Evolutionary conservation across 306 rosid genomes (phyloP), one percentile per base, ranked within the genome.

Genomic region (Vigna trinervia): DNA sequence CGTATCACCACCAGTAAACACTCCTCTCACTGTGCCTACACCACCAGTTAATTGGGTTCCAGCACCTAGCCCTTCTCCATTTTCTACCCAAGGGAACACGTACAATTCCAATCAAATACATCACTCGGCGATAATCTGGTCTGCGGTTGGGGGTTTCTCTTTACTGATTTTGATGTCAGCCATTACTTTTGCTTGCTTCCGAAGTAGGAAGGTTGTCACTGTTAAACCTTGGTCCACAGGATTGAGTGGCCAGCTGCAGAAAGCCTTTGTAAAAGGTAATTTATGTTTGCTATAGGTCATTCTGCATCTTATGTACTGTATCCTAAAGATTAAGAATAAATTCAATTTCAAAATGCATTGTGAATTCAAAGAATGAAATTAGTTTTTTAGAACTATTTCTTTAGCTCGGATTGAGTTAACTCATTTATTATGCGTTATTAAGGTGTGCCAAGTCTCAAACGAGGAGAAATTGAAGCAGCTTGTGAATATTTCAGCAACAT

Each of bases 201-300:
- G 88, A 79, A 86, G 80, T 80, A 90, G 65, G 59, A 88, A 86
- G 78, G 96, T 90, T 67, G 92, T 82, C 19, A 79, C 96, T 2
- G 97, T 95, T n/a, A 92, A 85, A 84, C 97, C 98, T 71, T 92
- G 98, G 98, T 87, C 90, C 57, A 89, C 98, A 66, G 98, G 98
- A 70, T 80, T 95, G 81, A 95, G 98, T 82, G 97, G 98, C 64
- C 98, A 92, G 85, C 90, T 95, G 71, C 95, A 93, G 83, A 95
- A 89, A 81, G 98, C 98, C 56, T 92, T 95, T 78, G 87, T 90
- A 74, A 81, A 93, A 80, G 98, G 97, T 94, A 68, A 73, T 17
- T 64, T 38, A 10, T 38, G 70, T 30, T 64, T 65, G 52, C 52
- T 41, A 41, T 41, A 39, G 52, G 34, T 20, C 32, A 64, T 64